phyloP scores from a whole-genome alignment of 2,329 filamentous ascomycete genomes.

The Eurotiales sp. region DNA sequence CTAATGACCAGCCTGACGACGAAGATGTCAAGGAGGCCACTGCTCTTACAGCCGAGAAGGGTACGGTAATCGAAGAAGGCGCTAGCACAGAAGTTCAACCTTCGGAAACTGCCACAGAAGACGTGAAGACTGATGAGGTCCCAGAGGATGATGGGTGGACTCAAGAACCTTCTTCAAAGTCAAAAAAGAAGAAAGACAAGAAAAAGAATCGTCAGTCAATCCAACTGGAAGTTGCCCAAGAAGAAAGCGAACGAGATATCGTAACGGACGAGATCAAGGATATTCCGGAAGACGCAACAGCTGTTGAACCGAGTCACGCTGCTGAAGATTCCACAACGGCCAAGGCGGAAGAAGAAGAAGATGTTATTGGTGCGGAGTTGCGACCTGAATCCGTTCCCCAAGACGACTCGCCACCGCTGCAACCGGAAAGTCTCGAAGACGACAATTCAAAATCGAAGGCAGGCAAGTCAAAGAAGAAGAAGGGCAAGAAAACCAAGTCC shows the following conservation, averaged over 20 bases:
- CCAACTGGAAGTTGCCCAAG: slow-evolving; percentile 5
- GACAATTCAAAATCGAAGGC: not conserved
- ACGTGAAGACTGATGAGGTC: not conserved
- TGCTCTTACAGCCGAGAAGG: not conserved
- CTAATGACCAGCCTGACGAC: not conserved
- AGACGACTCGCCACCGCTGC: not conserved
- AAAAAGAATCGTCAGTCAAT: slow-evolving; percentile 30
- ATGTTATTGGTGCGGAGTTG: not conserved
- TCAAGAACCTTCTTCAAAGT: slow-evolving; percentile 16
- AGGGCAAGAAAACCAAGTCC: slow-evolving; percentile 39
- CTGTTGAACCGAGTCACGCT: not conserved
- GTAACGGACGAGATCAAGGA: not conserved
- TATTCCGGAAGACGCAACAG: not conserved
- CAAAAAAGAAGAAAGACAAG: slow-evolving; percentile 34
- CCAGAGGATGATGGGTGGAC: not conserved
- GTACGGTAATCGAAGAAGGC: not conserved
- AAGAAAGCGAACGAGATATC: not conserved
- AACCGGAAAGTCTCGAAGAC: slow-evolving; percentile 1
- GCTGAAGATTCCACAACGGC: not conserved
- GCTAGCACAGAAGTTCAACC: not conserved
- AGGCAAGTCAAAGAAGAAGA: slow-evolving; percentile 24
- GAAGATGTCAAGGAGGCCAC: not conserved
- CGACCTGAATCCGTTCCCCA: not conserved
- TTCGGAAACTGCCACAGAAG: not conserved
- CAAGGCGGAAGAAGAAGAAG: not conserved